Evolutionary conservation across 2,329 filamentous ascomycete species (phyloP), one percentile per base, ranked within the genome.

Genomic region (Alternaria brassicicola): DNA sequence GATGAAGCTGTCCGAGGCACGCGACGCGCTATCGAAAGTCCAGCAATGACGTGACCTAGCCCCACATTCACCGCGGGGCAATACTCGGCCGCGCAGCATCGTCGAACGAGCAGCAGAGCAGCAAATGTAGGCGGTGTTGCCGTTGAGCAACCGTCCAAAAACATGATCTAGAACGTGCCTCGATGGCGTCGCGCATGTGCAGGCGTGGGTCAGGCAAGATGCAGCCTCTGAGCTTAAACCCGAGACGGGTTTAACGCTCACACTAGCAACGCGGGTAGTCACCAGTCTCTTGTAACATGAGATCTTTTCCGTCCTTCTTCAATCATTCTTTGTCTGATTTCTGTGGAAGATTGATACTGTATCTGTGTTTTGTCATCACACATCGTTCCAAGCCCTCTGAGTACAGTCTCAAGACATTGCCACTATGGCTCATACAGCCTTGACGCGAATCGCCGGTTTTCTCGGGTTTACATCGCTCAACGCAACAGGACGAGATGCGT

Each of bases 401-500:
- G 3, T 23, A 10, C 4, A 6, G 33, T 3, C 15, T 19, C 30
- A 26, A 42, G n/a, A 4, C 26, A 41, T 36, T 21, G 39, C 36
- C 53, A 61, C 33, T 38, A 70, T 71, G 69, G 54, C 64, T 23
- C 57, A 57, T 30, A 41, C 64, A 9, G 38, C 70, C 33, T 28
- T 71, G 42, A 60, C 64, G 15, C 69, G 68, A 30, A 57, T 73
- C 35, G 49, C 70, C 26, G 41, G 50, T 13, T 76, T 76, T 42
- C 68, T 78, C 28, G 75, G 75, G 17, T 52, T 75, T 23, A 64
- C 65, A 25, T 74, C 74, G 17, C 61, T 77, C 42, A 65, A 67
- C 42, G 66, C 67, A n/a, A 73, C 71, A 8, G 74, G 74, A 59
- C 60, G 63, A 41, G 76, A 78, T 71, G 75, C 74, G 17, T 76